Evolutionary conservation across 1,139 yeast species (phyloP), one percentile per base, ranked within the genome.

Genomic region (Suhomyces bribrorum): DNA sequence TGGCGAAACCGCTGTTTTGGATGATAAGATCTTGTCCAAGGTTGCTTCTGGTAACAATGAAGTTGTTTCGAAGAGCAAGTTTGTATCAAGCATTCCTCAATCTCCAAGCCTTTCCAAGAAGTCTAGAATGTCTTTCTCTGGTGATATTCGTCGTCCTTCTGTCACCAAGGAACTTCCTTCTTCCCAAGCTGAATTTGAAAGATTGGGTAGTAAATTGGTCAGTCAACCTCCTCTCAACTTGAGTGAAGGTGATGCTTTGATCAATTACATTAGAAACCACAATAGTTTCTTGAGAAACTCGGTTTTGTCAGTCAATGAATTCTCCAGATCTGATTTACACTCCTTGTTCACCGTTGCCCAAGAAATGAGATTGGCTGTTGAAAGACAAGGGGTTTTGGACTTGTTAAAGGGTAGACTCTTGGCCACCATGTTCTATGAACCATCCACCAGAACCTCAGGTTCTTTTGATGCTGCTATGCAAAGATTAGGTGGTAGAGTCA

Each of bases 401-500:
- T 66, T 94, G 46, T 79, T 92, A 68, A 79, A 83, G 66, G 96
- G 97, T 46, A 83, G 96, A 60, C 83, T 94, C 38, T 75, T 94
- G 59, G 88, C 97, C 36, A 92, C 97, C 16, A 83, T 94, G 76
- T 94, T 94, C 73, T 94, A 89, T 64, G 99, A 94, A 72, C 98
- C 99, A 54, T 88, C 97, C 8, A 94, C 99, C 32, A 81, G 99
- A 68, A 94, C 99, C 23, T 80, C 95, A 13, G 82, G 97, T 16
- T 90, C 97, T 2, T 94, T 94, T 62, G 96, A 94, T 64, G 96
- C 97, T 54, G 99, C 99, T 46, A 94, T 94, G 98, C 97, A 94
- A 75, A 86, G 99, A 73, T 77, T 94, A 56, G 99, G 99, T 64
- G 99, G 99, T 61, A 83, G 96, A 65, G 96, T 90, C 51, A 86